Percentiles rank a stretch among this genome's conserved stretches.
These are phyloP conservation scores for Lenzites betulinus DNA, from an alignment of 768 basidiomycete genomes.

Conservation along the genomic window DNA sequence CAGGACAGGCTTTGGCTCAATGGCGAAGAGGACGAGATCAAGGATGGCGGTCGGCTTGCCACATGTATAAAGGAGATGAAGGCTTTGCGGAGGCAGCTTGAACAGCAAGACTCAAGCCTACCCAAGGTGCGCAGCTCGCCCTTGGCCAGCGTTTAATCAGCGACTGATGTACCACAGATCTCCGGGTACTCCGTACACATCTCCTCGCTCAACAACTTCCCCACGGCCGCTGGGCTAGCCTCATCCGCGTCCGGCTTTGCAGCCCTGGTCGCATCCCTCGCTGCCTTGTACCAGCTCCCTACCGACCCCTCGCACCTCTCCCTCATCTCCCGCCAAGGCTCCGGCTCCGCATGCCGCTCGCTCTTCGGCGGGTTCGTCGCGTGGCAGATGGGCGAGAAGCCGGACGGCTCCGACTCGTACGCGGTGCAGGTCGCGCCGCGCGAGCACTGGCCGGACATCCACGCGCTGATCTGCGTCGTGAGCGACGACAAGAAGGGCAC, in stretches of 20 bases:
- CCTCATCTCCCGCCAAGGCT: slow-evolving; percentile 94
- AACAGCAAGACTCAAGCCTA: slow-evolving; percentile 63
- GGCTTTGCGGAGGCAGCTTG: slow-evolving; percentile 69
- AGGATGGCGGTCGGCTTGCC: slow-evolving; percentile 70
- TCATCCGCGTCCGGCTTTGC: slow-evolving; percentile 98
- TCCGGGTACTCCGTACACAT: slow-evolving; percentile 81
- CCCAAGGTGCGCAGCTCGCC: slow-evolving; percentile 56
- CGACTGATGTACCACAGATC: slow-evolving; percentile 44
- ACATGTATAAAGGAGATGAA: slow-evolving; percentile 91
- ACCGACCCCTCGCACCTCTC: slow-evolving; percentile 81
- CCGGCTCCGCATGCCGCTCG: slow-evolving; percentile 96
- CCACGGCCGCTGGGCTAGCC: slow-evolving; percentile 96
- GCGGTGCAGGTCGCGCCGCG: slow-evolving; percentile 86
- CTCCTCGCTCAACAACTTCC: slow-evolving; percentile 97
- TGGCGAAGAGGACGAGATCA: slow-evolving; percentile 89
- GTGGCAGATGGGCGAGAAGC: slow-evolving; percentile 75
- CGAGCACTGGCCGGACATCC: slow-evolving; percentile 91
- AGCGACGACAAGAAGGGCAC: slow-evolving; percentile 97
- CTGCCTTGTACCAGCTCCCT: slow-evolving; percentile 82
- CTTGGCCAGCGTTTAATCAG: not conserved
- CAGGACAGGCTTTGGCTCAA: slow-evolving; percentile 93
- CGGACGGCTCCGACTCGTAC: slow-evolving; percentile 82
- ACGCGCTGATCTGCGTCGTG: slow-evolving; percentile 97
- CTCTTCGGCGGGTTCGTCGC: slow-evolving; percentile 97
- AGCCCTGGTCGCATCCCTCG: slow-evolving; percentile 88